Percentiles rank a stretch among this genome's conserved stretches.
These are phyloP conservation scores for Spinacia oleracea DNA, from an alignment of 179 eudicot genomes.

Conservation along the genomic window DNA sequence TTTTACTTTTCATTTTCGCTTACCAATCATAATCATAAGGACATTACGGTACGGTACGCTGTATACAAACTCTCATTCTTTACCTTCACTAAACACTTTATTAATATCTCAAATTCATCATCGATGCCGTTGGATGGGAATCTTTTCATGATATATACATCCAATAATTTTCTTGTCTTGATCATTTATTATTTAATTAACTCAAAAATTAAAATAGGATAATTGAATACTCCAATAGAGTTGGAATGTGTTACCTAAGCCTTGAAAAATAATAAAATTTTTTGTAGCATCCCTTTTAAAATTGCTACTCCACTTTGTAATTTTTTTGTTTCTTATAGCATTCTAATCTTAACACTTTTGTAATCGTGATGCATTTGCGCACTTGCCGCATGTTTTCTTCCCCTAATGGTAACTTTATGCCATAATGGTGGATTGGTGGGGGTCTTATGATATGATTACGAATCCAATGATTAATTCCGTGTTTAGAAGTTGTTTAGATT, in stretches of 20 bases:
- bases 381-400: background rate
- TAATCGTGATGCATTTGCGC: background rate
- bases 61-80: too few species aligned
- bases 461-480: background rate
- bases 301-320: background rate
- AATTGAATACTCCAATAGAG: constrained; percentile 3
- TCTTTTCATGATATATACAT: background rate
- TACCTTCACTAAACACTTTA: too few species aligned
- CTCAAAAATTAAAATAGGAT: too few species aligned
- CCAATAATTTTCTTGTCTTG: background rate
- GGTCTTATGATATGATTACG: background rate
- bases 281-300: background rate
- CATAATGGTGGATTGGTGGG: background rate
- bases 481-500: background rate
- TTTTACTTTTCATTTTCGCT: too few species aligned
- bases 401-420: background rate
- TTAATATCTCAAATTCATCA: too few species aligned
- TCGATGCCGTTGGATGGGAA: constrained; percentile 1
- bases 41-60: too few species aligned
- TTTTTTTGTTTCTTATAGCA: too few species aligned
- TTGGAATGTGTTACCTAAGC: background rate
- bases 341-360: background rate
- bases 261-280: background rate
- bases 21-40: too few species aligned
- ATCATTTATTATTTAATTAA: background rate